Conservation (phyloP, 2,329 filamentous ascomycete genomes). For the Ceratocystis variospora region DNA sequence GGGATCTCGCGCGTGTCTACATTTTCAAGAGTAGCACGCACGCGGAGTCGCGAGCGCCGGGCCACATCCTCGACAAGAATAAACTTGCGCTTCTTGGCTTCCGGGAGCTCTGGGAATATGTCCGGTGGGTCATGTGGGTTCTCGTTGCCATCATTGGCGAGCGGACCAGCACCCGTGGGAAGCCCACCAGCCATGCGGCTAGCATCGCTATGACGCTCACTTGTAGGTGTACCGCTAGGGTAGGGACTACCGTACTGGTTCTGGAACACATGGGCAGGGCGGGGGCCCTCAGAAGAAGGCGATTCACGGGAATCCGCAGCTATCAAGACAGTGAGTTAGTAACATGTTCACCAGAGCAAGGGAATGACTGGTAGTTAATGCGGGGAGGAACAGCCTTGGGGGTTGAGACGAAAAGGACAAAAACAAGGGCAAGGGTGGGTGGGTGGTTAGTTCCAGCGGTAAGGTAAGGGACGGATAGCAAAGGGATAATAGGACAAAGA, state of each 20-base stretch:
- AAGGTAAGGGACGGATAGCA: not conserved
- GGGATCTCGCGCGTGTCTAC: slow-evolving; percentile 94
- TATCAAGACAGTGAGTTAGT: not conserved
- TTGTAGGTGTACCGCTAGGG: slow-evolving; percentile 11
- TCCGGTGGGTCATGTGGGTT: slow-evolving; percentile 49
- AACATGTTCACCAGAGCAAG: not conserved
- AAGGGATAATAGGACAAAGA: slow-evolving; percentile 1
- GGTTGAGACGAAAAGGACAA: not conserved
- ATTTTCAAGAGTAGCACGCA: slow-evolving; percentile 82
- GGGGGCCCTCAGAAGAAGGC: slow-evolving; percentile 10
- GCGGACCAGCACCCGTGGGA: not conserved
- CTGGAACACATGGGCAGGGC: slow-evolving; percentile 8
- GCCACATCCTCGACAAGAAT: slow-evolving; percentile 87
- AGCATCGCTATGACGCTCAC: slow-evolving; percentile 8
- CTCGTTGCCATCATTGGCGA: slow-evolving; percentile 25
- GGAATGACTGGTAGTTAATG: not conserved
- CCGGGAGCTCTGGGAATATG: slow-evolving; percentile 77
- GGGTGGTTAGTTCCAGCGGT: not conserved
- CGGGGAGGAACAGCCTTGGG: not conserved
- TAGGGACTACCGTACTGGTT: slow-evolving; percentile 12
- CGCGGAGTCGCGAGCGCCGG: slow-evolving; percentile 65
- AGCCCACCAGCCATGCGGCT: not conserved
- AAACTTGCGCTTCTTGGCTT: slow-evolving; percentile 87
- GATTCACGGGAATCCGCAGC: slow-evolving; percentile 13
- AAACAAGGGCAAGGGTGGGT: slow-evolving; percentile 7